Percentiles rank a stretch among this genome's conserved stretches.
Evolutionary conservation across 2,329 filamentous ascomycete species (phyloP).

Genomic region (Salinomyces thailandicus): DNA sequence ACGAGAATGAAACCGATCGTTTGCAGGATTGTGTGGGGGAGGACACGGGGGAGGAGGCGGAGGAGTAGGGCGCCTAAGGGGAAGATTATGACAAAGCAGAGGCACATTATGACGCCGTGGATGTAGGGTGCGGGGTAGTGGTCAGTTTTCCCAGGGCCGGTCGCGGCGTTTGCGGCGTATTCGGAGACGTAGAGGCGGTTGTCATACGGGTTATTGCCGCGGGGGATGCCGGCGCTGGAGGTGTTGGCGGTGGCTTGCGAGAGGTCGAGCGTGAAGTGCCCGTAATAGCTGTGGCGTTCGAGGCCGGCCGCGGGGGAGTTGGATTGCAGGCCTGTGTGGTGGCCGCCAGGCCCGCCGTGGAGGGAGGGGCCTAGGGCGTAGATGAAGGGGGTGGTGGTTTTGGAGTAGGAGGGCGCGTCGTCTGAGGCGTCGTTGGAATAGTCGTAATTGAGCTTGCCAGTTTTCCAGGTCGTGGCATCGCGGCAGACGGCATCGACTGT

Average conservation of each 20-base stretch:
- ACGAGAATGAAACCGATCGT: conserved; percentile 28
- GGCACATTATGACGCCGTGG: conserved; percentile 25
- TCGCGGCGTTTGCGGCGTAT: conserved; percentile 16
- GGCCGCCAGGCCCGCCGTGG: background rate
- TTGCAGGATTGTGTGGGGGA: conserved; percentile 32
- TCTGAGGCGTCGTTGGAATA: no score
- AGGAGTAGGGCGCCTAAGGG: conserved; percentile 27
- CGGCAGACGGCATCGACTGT: conserved; percentile 24
- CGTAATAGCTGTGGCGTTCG: conserved; percentile 27
- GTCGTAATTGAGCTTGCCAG: conserved; percentile 1
- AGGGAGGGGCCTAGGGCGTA: conserved; percentile 29
- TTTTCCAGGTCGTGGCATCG: conserved; percentile 28
- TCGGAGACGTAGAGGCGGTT: conserved; percentile 5
- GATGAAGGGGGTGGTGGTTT: conserved; percentile 26
- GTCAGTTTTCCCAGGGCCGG: conserved; percentile 15
- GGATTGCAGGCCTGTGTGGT: conserved; percentile 9
- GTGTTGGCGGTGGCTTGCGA: conserved; percentile 16
- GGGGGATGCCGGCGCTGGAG: conserved; percentile 24
- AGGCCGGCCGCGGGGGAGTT: conserved; percentile 24
- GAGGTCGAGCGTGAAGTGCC: conserved; percentile 32
- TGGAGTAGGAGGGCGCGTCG: background rate
- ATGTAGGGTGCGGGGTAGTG: conserved; percentile 12
- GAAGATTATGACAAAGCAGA: conserved; percentile 26
- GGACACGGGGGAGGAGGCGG: conserved; percentile 29
- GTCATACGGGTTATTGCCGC: conserved; percentile 6